Evolutionary conservation across 352 stramenopile genomes (phyloP).

Genomic region (Phytophthora fragariaefolia): DNA sequence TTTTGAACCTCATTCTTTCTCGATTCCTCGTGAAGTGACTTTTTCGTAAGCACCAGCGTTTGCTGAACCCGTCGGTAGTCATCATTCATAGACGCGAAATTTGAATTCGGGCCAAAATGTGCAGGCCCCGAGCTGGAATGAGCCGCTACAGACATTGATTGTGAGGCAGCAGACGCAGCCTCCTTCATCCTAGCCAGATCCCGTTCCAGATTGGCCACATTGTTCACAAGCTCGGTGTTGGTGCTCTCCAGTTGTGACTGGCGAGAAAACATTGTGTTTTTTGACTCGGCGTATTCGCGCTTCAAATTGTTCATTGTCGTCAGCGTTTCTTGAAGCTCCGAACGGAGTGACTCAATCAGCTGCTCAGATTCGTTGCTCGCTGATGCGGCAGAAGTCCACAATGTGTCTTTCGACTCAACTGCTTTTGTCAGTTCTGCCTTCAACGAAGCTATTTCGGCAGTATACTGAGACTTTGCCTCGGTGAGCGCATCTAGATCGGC

Average conservation of each 20-base stretch:
- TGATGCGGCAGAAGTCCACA: slow-evolving; percentile 73
- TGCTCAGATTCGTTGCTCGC: slow-evolving; percentile 75
- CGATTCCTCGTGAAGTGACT: slow-evolving; percentile 74
- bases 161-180: slow-evolving; percentile 4
- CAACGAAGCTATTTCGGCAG: slow-evolving; percentile 48
- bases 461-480: slow-evolving; percentile 44
- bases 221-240: slow-evolving; percentile 74
- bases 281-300: slow-evolving; percentile 66
- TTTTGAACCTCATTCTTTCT: slow-evolving; percentile 71
- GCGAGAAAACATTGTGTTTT: slow-evolving; percentile 72
- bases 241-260: slow-evolving; percentile 80
- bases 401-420: slow-evolving; percentile 68
- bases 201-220: slow-evolving; percentile 67
- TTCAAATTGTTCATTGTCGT: slow-evolving; percentile 64
- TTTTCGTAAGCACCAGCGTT: slow-evolving; percentile 74
- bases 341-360: slow-evolving; percentile 61
- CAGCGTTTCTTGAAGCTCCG: slow-evolving; percentile 75
- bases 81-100: slow-evolving; percentile 48
- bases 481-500: slow-evolving; percentile 48
- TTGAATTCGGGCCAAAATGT: slow-evolving; percentile 22
- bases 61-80: slow-evolving; percentile 73
- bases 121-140: slow-evolving; percentile 1
- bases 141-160: slow-evolving; percentile 8
- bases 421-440: slow-evolving; percentile 54
- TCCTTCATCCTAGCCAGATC: slow-evolving; percentile 62